Evolutionary conservation across 2,329 filamentous ascomycete species (phyloP), one percentile per base, ranked within the genome.

Genomic region (Cordyceps cicadae): DNA sequence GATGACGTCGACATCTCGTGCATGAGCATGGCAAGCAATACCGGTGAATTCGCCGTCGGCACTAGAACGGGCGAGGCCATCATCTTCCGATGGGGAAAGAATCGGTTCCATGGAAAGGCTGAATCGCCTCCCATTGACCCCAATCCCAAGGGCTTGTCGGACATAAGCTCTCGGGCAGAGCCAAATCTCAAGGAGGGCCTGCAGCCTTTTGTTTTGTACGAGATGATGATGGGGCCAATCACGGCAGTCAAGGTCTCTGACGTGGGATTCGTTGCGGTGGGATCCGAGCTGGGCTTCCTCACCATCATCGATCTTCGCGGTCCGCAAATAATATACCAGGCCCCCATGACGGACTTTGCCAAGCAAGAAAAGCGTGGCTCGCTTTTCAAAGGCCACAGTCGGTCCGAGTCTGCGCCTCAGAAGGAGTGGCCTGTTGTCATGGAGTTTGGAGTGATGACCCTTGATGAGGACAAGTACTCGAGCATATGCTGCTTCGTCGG

Each of bases 401-500:
- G 62, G 56, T 63, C 69, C 26, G 62, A 62, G 32, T 72, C 80
- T 5, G 72, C 77, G 5, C 70, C 76, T 1, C 64, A 67, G 3
- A 81, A 80, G 53, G 92, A 97, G 68, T 95, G 87, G 83, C 86
- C 90, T 0, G 91, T 90, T 0, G 81, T 79, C 34, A 85, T 97
- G 32, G 90, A 97, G 69, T 99, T 97, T 75, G 91, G 90, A 58
- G 90, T 96, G 52, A 87, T 99, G 86, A 95, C 89, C 3, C 76
- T 97, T 4, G 94, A 97, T 49, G 89, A 88, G n/a, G 93, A 97
- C 69, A 86, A 90, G 65, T 99, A 96, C 71, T 97, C 94, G 1
- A 97, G 92, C 68, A 96, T 99, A 61, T 85, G 88, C 62, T 89
- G 94, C 66, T 95, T 97, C 66, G 89, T 95, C 2, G 94, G 94